Conservation (phyloP, 805 yeast species). For the Nakazawaea wickerhamii region DNA sequence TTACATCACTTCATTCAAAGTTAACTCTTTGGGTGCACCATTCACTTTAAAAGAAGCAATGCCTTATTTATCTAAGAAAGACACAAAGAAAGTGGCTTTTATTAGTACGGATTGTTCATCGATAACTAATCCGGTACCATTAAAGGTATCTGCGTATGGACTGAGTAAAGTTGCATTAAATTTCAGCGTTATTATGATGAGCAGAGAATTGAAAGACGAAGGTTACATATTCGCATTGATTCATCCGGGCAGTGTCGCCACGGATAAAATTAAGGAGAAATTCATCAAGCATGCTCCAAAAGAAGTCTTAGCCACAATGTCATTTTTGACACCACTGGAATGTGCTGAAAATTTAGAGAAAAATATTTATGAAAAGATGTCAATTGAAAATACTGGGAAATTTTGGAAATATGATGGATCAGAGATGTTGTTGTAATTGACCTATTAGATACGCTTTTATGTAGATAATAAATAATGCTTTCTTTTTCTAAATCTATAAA, state of each 20-base stretch:
- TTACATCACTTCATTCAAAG: not conserved
- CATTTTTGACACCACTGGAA: not conserved
- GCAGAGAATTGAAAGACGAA: not conserved
- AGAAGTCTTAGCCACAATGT: not conserved
- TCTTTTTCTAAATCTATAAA: not conserved
- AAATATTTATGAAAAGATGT: not conserved
- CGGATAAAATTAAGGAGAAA: not conserved
- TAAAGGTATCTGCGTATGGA: not conserved
- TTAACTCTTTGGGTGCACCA: not conserved
- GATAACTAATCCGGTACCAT: not conserved
- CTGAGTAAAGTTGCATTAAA: constrained; percentile 1
- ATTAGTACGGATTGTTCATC: not conserved
- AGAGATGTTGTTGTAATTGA: not conserved
- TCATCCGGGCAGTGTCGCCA: constrained; percentile 3
- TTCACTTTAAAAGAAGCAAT: not conserved
- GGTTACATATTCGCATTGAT: not conserved
- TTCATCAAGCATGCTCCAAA: not conserved
- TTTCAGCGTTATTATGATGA: constrained; percentile 1
- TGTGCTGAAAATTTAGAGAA: constrained; percentile 1
- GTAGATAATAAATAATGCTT: no score
- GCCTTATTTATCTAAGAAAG: not conserved
- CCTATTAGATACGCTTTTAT: not conserved
- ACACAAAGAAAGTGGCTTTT: not conserved
- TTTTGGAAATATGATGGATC: not conserved
- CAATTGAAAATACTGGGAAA: not conserved